Percentiles rank a stretch among this genome's conserved stretches.
These are phyloP conservation scores for Kluyveromyces marxianus DNA, from an alignment of 1,139 yeast genomes.

Conservation along the genomic window DNA sequence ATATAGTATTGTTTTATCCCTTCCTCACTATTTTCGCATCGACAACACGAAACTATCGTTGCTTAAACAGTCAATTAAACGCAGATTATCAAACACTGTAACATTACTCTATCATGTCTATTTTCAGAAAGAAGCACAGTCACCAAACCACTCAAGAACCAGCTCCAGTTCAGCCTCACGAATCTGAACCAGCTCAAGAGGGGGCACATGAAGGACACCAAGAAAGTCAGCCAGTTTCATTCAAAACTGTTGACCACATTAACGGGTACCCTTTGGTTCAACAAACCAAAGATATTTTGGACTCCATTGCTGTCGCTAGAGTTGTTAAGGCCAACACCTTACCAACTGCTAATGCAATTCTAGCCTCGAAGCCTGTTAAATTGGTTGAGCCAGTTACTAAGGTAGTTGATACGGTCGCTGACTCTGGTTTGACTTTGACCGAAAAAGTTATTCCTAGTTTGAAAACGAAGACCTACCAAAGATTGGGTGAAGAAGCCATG, in stretches of 20 bases:
- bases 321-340: slow-evolving; percentile 36
- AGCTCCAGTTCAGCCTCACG: slow-evolving; percentile 9
- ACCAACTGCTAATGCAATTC: slow-evolving; percentile 36
- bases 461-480: slow-evolving; percentile 30
- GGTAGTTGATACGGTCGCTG: slow-evolving; percentile 31
- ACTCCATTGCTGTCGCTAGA: slow-evolving; percentile 34
- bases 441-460: slow-evolving; percentile 31
- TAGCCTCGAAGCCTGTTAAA: slow-evolving; percentile 26
- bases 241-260: slow-evolving; percentile 31
- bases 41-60: neutral
- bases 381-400: slow-evolving; percentile 32
- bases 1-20: too few relatives aligned
- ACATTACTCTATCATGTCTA: slow-evolving; percentile 8
- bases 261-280: slow-evolving; percentile 36
- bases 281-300: slow-evolving; percentile 34
- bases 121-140: slow-evolving; percentile 13
- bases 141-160: slow-evolving; percentile 3
- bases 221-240: slow-evolving; percentile 9
- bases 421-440: slow-evolving; percentile 27
- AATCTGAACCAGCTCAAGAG: neutral
- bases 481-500: slow-evolving; percentile 24
- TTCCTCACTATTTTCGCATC: neutral
- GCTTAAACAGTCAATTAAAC: neutral
- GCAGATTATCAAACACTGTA: neutral
- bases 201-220: slow-evolving; percentile 7